Evolutionary conservation across 1,284 basidiomycete genomes (phyloP).

Genomic region (Cyathus pygmaeus): DNA sequence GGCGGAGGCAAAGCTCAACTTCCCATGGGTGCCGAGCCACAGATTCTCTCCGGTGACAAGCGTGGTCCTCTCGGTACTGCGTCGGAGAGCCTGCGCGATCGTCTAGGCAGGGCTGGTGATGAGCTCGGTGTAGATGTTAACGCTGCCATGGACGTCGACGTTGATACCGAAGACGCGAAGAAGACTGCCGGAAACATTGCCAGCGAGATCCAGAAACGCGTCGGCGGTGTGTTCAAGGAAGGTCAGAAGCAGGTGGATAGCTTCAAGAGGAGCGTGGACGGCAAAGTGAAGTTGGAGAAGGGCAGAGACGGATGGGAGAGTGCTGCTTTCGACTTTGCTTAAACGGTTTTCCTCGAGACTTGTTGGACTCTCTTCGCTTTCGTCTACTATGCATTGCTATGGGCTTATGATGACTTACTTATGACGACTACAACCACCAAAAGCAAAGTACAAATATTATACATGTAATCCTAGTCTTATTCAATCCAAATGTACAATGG

Average conservation of each 20-base stretch:
- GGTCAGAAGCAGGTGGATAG: slow-evolving; percentile 52
- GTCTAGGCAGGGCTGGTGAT: slow-evolving; percentile 39
- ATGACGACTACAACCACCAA: too few relatives aligned
- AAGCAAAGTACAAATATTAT: too few relatives aligned
- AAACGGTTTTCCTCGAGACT: background rate
- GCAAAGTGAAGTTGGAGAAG: slow-evolving; percentile 56
- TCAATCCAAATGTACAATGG: too few relatives aligned
- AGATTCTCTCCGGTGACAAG: slow-evolving; percentile 72
- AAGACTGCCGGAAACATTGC: slow-evolving; percentile 33
- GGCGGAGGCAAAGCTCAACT: slow-evolving; percentile 53
- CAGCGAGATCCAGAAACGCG: slow-evolving; percentile 42
- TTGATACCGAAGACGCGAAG: slow-evolving; percentile 27
- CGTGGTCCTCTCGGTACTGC: slow-evolving; percentile 67
- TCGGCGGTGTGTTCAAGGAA: slow-evolving; percentile 43
- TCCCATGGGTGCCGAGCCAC: slow-evolving; percentile 76
- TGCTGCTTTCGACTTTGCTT: slow-evolving; percentile 55
- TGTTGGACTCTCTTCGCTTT: too few relatives aligned
- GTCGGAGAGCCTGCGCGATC: slow-evolving; percentile 55
- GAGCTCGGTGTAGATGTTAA: slow-evolving; percentile 38
- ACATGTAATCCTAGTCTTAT: too few relatives aligned
- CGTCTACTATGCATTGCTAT: too few relatives aligned
- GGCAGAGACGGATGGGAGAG: slow-evolving; percentile 59
- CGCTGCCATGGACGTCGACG: slow-evolving; percentile 35
- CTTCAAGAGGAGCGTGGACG: slow-evolving; percentile 57
- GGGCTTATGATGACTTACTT: too few relatives aligned